These are phyloP conservation scores for Bacterosira constricta DNA, from an alignment of 108 stramenopile species.

Conservation along the genomic window DNA sequence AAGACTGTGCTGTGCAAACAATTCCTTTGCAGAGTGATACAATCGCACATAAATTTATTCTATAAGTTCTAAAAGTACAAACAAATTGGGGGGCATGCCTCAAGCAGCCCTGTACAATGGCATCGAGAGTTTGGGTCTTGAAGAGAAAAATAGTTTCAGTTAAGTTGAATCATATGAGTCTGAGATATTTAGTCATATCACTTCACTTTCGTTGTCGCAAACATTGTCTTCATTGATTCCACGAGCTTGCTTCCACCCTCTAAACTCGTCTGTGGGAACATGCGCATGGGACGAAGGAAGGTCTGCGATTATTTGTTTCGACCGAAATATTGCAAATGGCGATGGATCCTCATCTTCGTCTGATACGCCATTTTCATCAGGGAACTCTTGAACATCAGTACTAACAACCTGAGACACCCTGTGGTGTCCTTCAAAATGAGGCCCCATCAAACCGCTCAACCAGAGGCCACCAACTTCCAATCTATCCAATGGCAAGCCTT, in stretches of 20 bases:
- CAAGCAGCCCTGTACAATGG: too few species aligned
- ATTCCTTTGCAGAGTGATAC: too few species aligned
- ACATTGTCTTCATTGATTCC: neutral
- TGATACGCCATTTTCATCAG: neutral
- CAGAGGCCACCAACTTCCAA: neutral
- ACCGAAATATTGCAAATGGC: neutral
- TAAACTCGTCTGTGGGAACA: neutral
- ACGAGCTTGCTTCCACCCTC: neutral
- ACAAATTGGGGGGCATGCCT: too few species aligned
- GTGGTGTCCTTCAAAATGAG: slow-evolving; percentile 23
- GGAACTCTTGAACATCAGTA: neutral
- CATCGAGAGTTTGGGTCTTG: too few species aligned
- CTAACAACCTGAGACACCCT: neutral
- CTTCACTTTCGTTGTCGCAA: neutral
- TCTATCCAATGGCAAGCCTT: slow-evolving; percentile 4
- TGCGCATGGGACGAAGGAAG: neutral
- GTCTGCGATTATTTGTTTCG: neutral
- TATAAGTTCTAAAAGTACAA: too few species aligned
- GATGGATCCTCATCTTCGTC: neutral
- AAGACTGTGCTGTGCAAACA: too few species aligned
- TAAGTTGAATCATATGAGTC: too few species aligned
- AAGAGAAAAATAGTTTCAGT: too few species aligned
- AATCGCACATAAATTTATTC: too few species aligned
- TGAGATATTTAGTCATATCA: too few species aligned
- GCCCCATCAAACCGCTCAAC: slow-evolving; percentile 23